phyloP scores from a whole-genome alignment of 2,329 filamentous ascomycete species.

The Rhinocladiella similis region DNA sequence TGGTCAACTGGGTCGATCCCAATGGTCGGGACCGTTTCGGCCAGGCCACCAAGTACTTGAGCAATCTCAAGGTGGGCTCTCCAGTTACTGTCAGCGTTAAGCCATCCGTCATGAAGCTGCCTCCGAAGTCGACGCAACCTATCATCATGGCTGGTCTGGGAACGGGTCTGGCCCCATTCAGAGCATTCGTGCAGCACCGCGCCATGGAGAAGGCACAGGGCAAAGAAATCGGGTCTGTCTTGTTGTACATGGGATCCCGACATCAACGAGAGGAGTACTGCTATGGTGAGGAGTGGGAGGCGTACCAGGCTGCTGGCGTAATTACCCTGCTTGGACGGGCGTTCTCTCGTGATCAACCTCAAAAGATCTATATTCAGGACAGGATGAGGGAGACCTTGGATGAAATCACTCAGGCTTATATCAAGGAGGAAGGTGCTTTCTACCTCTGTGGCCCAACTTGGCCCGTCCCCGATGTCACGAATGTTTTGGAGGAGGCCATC shows the following conservation, averaged over 20 bases:
- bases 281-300: constrained; percentile 99
- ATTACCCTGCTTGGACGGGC: constrained; percentile 91
- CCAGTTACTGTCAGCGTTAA: constrained; percentile 91
- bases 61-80: constrained; percentile 70
- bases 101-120: constrained; percentile 99
- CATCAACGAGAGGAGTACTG: constrained; percentile 98
- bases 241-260: constrained; percentile 94
- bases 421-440: constrained; percentile 85
- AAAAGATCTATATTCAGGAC: constrained; percentile 99
- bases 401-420: constrained; percentile 83
- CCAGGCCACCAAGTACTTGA: constrained; percentile 89
- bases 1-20: constrained; percentile 91
- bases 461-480: constrained; percentile 96
- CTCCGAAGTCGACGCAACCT: constrained; percentile 78
- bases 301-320: constrained; percentile 91
- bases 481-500: constrained; percentile 91
- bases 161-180: constrained; percentile 97
- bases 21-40: constrained; percentile 86
- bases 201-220: constrained; percentile 98
- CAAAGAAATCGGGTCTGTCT: constrained; percentile 87
- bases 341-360: constrained; percentile 92
- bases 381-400: constrained; percentile 86
- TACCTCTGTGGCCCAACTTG: constrained; percentile 98
- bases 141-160: constrained; percentile 99
- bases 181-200: constrained; percentile 96